Evolutionary conservation across 768 basidiomycete genomes (phyloP).

Genomic region (Cyathus striatus): DNA sequence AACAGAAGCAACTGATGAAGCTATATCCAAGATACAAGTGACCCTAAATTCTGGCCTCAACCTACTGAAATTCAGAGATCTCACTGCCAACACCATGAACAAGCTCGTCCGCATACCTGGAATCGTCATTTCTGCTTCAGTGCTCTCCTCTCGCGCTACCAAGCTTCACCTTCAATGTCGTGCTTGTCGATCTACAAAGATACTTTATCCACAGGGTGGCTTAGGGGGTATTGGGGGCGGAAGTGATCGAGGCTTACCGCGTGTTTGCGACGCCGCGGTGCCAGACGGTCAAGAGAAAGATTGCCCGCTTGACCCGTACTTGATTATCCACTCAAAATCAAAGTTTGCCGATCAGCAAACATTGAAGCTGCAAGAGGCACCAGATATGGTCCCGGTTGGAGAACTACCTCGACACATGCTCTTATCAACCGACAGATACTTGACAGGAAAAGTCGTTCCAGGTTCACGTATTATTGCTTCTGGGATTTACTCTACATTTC

Average conservation of each 20-base stretch:
- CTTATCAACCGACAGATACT: slow-evolving; percentile 83
- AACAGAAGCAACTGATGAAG: slow-evolving; percentile 29
- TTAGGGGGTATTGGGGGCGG: slow-evolving; percentile 87
- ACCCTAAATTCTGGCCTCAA: slow-evolving; percentile 88
- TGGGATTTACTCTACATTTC: slow-evolving; percentile 96
- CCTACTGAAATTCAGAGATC: slow-evolving; percentile 88
- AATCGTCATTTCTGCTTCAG: slow-evolving; percentile 96
- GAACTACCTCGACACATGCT: slow-evolving; percentile 95
- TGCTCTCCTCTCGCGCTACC: slow-evolving; percentile 89
- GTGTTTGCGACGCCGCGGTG: slow-evolving; percentile 79
- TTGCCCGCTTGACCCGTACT: slow-evolving; percentile 93
- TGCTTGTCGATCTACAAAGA: slow-evolving; percentile 76
- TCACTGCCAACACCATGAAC: slow-evolving; percentile 92
- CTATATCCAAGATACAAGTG: slow-evolving; percentile 72
- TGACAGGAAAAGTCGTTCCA: slow-evolving; percentile 91
- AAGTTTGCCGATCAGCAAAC: slow-evolving; percentile 94
- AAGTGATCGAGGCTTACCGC: slow-evolving; percentile 78
- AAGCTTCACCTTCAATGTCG: slow-evolving; percentile 92
- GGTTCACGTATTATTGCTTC: slow-evolving; percentile 95
- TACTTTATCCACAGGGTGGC: slow-evolving; percentile 71
- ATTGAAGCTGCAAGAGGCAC: slow-evolving; percentile 96
- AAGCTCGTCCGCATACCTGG: slow-evolving; percentile 95
- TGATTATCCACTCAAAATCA: slow-evolving; percentile 92
- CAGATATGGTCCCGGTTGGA: slow-evolving; percentile 99
- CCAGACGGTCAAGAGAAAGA: slow-evolving; percentile 86